phyloP scores from a whole-genome alignment of 208 protist species.

The Leishmania tarentolae region DNA sequence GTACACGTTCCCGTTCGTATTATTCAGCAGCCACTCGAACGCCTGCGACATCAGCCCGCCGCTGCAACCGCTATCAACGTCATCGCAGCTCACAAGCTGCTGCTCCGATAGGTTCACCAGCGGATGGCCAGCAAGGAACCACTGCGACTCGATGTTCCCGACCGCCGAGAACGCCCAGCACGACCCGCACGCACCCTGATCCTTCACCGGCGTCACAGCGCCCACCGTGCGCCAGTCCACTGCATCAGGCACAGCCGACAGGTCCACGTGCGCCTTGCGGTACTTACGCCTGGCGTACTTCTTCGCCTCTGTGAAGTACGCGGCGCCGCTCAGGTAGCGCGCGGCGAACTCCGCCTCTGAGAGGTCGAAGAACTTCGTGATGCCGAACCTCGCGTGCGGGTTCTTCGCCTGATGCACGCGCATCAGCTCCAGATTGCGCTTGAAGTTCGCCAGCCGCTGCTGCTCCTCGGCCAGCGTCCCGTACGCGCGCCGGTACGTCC shows the following conservation, averaged over 20 bases:
- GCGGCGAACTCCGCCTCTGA: conserved; percentile 51
- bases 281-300: conserved; percentile 8
- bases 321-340: conserved; percentile 42
- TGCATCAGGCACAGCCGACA: background rate
- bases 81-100: conserved; percentile 93
- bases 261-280: conserved; percentile 7
- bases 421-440: conserved; percentile 40
- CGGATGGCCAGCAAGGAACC: conserved; percentile 49
- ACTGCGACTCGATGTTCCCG: conserved; percentile 75
- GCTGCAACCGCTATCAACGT: conserved; percentile 72
- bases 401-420: conserved; percentile 38
- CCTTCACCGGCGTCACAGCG: conserved; percentile 92
- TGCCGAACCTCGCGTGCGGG: conserved; percentile 56
- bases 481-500: conserved; percentile 40
- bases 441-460: conserved; percentile 39
- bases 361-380: conserved; percentile 69
- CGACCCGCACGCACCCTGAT: conserved; percentile 94
- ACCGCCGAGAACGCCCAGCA: conserved; percentile 95
- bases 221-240: conserved; percentile 88
- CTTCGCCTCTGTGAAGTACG: conserved; percentile 34
- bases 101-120: conserved; percentile 91
- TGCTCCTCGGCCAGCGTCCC: conserved; percentile 37
- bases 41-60: conserved; percentile 89
- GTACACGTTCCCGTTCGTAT: conserved; percentile 63
- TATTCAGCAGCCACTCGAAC: conserved; percentile 70